Conservation (phyloP, 371 early-diverging fungal genomes). For the Saksenaea oblongispora region DNA sequence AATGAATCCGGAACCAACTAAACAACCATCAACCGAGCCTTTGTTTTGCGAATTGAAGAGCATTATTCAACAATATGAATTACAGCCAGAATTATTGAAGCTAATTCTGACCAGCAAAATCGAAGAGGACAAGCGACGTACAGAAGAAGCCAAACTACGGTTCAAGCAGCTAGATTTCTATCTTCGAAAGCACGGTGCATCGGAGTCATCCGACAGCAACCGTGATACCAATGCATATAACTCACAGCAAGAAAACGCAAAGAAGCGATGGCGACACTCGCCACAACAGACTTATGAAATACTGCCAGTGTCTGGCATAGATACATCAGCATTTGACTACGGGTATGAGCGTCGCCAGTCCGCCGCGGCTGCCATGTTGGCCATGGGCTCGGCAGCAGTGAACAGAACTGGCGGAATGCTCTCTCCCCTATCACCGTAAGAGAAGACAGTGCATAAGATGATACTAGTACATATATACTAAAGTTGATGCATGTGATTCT, state of each 20-base stretch:
- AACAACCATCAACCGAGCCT: not conserved
- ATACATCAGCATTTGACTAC: not conserved
- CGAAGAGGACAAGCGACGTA: slow-evolving; percentile 61
- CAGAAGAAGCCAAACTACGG: slow-evolving; percentile 61
- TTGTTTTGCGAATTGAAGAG: slow-evolving; percentile 15
- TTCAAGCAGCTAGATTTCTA: slow-evolving; percentile 51
- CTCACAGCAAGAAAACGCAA: not conserved
- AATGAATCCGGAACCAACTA: not conserved
- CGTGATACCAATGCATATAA: slow-evolving; percentile 2
- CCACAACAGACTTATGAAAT: not conserved
- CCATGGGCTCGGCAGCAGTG: not conserved
- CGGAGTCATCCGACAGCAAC: slow-evolving; percentile 1
- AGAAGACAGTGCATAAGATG: not conserved
- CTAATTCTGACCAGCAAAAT: slow-evolving; percentile 59
- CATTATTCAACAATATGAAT: slow-evolving; percentile 47
- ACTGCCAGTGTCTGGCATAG: not conserved
- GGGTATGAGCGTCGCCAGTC: not conserved
- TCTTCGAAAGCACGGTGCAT: not conserved
- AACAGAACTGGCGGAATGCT: not conserved
- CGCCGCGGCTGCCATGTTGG: not conserved
- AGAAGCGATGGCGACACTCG: not conserved
- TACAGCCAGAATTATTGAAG: slow-evolving; percentile 56
- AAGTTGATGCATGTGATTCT: not conserved
- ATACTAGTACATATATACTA: not conserved
- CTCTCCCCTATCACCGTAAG: slow-evolving; percentile 1